phyloP scores from a whole-genome alignment of 495 filamentous ascomycete species.

The Penicillium flavigenum region DNA sequence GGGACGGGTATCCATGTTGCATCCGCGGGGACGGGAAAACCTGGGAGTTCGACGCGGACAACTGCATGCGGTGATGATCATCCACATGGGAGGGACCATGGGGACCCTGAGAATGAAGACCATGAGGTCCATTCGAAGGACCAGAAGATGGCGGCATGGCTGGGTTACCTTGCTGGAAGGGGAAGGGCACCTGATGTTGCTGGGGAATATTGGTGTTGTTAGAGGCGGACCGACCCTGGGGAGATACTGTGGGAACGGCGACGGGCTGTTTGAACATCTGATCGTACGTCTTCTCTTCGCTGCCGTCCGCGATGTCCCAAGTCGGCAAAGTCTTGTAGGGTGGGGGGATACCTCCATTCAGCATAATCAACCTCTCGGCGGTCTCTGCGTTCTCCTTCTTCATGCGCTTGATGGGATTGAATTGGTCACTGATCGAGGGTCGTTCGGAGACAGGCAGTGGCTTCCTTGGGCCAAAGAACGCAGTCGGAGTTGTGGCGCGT shows the following conservation, averaged over 20 bases:
- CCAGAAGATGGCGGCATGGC: conserved; percentile 45
- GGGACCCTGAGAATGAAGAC: conserved; percentile 63
- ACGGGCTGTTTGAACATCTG: conserved; percentile 71
- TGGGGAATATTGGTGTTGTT: conserved; percentile 64
- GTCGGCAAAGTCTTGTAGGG: conserved; percentile 77
- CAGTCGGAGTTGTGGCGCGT: conserved; percentile 48
- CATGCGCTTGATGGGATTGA: conserved; percentile 75
- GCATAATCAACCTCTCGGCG: conserved; percentile 47
- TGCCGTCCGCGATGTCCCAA: conserved; percentile 65
- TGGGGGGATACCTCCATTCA: conserved; percentile 73
- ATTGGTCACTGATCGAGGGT: conserved; percentile 62
- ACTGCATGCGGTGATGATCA: conserved; percentile 83
- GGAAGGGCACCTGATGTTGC: conserved; percentile 75
- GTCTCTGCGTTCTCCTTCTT: conserved; percentile 55
- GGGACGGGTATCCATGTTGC: conserved; percentile 66
- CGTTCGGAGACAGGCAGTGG: conserved; percentile 52
- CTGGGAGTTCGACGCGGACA: conserved; percentile 74
- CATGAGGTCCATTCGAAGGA: conserved; percentile 61
- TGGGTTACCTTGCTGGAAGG: conserved; percentile 51
- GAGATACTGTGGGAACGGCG: conserved; percentile 56
- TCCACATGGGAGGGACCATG: conserved; percentile 64
- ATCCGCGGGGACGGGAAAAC: conserved; percentile 78
- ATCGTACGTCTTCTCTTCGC: conserved; percentile 67
- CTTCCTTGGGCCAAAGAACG: conserved; percentile 62
- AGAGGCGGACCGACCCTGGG: conserved; percentile 61